Conservation (phyloP, 2,329 filamentous ascomycete genomes). For the Colletotrichum sp. region DNA sequence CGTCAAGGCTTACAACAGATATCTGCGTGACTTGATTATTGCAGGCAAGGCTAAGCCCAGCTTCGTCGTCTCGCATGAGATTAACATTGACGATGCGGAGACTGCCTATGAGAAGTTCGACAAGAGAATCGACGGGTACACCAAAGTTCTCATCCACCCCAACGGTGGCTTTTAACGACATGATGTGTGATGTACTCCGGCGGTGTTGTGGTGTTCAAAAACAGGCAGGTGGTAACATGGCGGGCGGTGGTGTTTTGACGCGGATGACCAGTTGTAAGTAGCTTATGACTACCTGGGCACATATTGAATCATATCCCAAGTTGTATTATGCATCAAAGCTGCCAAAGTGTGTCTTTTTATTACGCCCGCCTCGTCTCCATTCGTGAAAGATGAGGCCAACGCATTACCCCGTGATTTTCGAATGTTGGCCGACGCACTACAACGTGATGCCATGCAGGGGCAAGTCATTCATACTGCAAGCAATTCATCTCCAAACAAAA, state of each 20-base stretch:
- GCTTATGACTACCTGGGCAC: neutral
- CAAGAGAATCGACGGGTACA: constrained; percentile 69
- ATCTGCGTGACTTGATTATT: constrained; percentile 70
- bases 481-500: neutral
- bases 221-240: neutral
- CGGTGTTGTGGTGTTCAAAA: neutral
- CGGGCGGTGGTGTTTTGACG: neutral
- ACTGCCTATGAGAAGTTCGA: constrained; percentile 71
- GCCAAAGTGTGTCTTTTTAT: neutral
- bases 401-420: neutral
- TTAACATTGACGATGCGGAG: constrained; percentile 65
- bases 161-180: constrained; percentile 49
- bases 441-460: neutral
- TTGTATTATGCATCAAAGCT: neutral
- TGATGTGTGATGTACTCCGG: neutral
- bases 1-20: constrained; percentile 71
- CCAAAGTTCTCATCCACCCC: constrained; percentile 71
- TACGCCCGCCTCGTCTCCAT: neutral
- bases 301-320: neutral
- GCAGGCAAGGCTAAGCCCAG: constrained; percentile 68
- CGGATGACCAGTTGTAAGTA: neutral
- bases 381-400: neutral
- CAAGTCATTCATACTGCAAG: neutral
- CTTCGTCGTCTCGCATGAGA: constrained; percentile 71
- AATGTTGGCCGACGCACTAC: neutral